Percentiles rank a stretch among this genome's conserved stretches.
Conservation (phyloP, 1,284 basidiomycete genomes). For the Porogramme epimiltina region DNA sequence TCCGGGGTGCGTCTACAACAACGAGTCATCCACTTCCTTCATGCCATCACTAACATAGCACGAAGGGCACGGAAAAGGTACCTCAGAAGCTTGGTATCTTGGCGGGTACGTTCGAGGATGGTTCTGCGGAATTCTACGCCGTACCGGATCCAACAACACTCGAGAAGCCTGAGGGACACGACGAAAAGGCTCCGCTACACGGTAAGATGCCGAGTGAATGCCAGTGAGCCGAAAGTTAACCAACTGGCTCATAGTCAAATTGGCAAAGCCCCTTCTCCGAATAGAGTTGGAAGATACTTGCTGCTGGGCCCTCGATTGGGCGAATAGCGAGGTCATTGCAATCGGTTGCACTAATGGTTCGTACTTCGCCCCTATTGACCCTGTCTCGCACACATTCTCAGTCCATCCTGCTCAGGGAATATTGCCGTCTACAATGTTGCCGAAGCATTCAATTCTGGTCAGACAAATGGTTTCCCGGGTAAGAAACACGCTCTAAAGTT, state of each 20-base stretch:
- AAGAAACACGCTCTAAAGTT: no score
- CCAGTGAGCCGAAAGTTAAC: neutral
- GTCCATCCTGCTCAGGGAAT: slow-evolving; percentile 48
- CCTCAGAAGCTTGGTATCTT: slow-evolving; percentile 75
- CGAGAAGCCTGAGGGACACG: neutral
- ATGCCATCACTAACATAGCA: neutral
- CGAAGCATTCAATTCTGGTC: slow-evolving; percentile 51
- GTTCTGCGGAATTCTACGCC: slow-evolving; percentile 72
- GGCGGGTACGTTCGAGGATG: slow-evolving; percentile 83
- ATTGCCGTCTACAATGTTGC: slow-evolving; percentile 77
- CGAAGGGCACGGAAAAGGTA: slow-evolving; percentile 16
- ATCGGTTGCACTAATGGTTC: slow-evolving; percentile 83
- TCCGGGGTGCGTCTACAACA: no score
- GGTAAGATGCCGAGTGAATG: slow-evolving; percentile 15
- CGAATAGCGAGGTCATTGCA: slow-evolving; percentile 77
- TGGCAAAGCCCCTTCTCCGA: slow-evolving; percentile 64
- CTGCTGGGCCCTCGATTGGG: slow-evolving; percentile 84
- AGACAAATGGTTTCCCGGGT: no score
- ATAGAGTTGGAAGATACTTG: slow-evolving; percentile 74
- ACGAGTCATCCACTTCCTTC: no score
- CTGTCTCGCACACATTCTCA: neutral
- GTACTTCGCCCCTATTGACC: slow-evolving; percentile 6
- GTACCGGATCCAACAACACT: slow-evolving; percentile 77
- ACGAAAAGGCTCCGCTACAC: slow-evolving; percentile 29
- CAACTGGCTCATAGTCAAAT: slow-evolving; percentile 48